Evolutionary conservation across 495 filamentous ascomycete species (phyloP).

Genomic region (Lophium mytilinum): DNA sequence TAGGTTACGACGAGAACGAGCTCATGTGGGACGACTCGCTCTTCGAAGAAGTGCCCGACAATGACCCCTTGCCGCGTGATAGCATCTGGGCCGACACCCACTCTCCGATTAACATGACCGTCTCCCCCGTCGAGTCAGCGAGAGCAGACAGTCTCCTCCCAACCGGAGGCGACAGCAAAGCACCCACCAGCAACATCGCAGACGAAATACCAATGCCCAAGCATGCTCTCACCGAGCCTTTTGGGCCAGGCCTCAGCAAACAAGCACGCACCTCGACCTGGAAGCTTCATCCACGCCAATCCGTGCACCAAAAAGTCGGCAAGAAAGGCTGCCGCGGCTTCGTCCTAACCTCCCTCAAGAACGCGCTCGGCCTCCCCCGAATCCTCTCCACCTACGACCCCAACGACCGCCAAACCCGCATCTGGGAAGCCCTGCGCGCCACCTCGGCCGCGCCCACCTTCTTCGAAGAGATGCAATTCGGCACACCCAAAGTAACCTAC

Average conservation of each 20-base stretch:
- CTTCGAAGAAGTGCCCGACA: constrained; percentile 25
- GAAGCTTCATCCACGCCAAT: constrained; percentile 19
- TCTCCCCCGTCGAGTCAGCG: constrained; percentile 4
- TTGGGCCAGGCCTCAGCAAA: no score
- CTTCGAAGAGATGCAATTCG: constrained; percentile 32
- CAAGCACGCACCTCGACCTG: constrained; percentile 10
- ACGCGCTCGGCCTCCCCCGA: constrained; percentile 25
- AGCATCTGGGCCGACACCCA: constrained; percentile 24
- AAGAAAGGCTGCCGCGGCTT: constrained; percentile 26
- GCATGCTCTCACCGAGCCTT: constrained; percentile 6
- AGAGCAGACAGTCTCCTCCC: not conserved
- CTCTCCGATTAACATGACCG: constrained; percentile 13
- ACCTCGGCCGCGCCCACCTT: constrained; percentile 31
- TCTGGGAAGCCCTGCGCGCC: constrained; percentile 29
- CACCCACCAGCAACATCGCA: constrained; percentile 7
- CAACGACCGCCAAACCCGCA: constrained; percentile 24
- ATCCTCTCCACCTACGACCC: constrained; percentile 28
- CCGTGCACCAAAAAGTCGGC: constrained; percentile 22
- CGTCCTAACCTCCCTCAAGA: constrained; percentile 26
- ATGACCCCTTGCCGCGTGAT: constrained; percentile 13
- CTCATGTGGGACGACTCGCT: constrained; percentile 30
- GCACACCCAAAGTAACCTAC: constrained; percentile 28
- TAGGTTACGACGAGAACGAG: constrained; percentile 29
- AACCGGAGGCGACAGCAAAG: constrained; percentile 2
- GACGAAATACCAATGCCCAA: constrained; percentile 1